These are phyloP conservation scores for Candida qinlingensis DNA, from an alignment of 805 yeast genomes.

Conservation along the genomic window DNA sequence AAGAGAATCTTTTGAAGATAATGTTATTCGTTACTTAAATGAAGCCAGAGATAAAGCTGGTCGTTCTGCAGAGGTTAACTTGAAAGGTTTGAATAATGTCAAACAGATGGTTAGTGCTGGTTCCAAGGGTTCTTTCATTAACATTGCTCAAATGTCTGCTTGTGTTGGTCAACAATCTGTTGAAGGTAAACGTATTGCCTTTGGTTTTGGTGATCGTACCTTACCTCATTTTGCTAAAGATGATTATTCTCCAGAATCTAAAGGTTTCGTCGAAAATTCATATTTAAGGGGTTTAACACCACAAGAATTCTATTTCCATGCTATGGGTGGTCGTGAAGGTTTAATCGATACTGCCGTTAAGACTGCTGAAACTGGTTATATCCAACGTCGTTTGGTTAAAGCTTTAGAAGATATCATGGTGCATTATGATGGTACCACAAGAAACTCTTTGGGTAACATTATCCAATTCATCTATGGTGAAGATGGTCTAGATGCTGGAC, in stretches of 20 bases:
- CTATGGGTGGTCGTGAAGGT: conserved; percentile 99
- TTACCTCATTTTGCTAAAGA: conserved; percentile 98
- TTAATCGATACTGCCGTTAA: conserved; percentile 98
- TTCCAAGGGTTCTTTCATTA: conserved; percentile 97
- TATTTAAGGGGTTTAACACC: conserved; percentile 97
- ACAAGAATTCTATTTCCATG: conserved; percentile 98
- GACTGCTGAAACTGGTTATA: conserved; percentile 98
- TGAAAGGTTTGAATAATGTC: conserved; percentile 91
- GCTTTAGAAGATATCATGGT: conserved; percentile 97
- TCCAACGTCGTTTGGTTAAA: conserved; percentile 95
- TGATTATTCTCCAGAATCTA: conserved; percentile 97
- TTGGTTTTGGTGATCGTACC: conserved; percentile 93
- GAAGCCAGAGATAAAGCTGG: conserved; percentile 99
- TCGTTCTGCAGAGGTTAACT: conserved; percentile 93
- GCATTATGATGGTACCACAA: conserved; percentile 95
- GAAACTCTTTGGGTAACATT: conserved; percentile 95
- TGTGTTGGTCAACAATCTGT: conserved; percentile 99
- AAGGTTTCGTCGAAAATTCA: conserved; percentile 96
- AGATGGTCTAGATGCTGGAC: conserved; percentile 98
- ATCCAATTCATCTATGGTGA: conserved; percentile 97
- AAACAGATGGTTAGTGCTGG: conserved; percentile 99
- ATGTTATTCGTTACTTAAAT: conserved; percentile 89
- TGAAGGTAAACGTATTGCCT: conserved; percentile 98
- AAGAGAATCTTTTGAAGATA: conserved; percentile 97
- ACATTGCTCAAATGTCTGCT: conserved; percentile 98